Evolutionary conservation across 768 basidiomycete genomes (phyloP).

Genomic region (Lentinula guzmanii): DNA sequence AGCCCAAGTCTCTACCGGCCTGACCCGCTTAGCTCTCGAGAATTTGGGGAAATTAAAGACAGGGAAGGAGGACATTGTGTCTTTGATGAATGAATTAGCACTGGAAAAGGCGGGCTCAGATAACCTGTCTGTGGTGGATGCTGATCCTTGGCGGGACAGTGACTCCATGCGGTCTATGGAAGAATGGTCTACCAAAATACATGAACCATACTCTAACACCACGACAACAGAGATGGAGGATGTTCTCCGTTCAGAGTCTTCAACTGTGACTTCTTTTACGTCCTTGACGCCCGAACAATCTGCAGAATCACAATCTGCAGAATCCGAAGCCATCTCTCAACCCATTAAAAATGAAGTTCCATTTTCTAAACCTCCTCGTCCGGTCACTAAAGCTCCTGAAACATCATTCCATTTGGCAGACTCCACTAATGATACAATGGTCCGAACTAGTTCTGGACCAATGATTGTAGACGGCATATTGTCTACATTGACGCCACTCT

Average conservation of each 20-base stretch:
- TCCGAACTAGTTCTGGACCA: neutral
- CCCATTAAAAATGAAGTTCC: slow-evolving; percentile 5
- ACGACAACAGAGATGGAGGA: neutral
- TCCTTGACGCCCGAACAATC: neutral
- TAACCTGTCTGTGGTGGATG: neutral
- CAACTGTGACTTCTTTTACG: neutral
- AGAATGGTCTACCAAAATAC: neutral
- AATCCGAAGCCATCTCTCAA: neutral
- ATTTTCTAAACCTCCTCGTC: neutral
- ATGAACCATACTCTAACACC: neutral
- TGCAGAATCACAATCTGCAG: neutral
- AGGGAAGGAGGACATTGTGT: neutral
- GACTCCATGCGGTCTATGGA: neutral
- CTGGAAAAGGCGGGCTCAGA: neutral
- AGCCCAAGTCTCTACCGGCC: neutral
- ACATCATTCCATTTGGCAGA: neutral
- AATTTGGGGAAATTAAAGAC: neutral
- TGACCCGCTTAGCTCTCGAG: neutral
- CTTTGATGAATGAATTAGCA: neutral
- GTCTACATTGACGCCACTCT: slow-evolving; percentile 37
- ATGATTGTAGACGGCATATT: slow-evolving; percentile 15
- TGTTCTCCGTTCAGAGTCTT: neutral
- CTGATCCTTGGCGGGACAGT: neutral
- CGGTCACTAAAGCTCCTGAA: neutral
- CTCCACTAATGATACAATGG: neutral